Evolutionary conservation across 2,329 filamentous ascomycete species (phyloP).

Genomic region (Anthostomella pinea): DNA sequence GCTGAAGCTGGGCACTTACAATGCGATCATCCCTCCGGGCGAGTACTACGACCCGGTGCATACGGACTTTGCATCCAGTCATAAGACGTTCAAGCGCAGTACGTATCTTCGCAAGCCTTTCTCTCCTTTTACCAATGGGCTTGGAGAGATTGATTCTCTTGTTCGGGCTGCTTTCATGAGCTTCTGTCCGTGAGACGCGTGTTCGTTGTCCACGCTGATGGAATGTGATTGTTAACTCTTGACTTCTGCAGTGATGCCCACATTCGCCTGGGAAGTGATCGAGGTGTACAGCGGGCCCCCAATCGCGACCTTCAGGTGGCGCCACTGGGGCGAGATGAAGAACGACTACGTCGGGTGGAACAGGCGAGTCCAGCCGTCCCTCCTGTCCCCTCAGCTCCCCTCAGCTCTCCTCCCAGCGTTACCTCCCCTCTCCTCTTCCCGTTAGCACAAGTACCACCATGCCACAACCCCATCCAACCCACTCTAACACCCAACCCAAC

Average conservation of each 20-base stretch:
- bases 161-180: too few relatives aligned
- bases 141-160: too few relatives aligned
- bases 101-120: too few relatives aligned
- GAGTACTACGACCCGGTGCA: constrained; percentile 62
- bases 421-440: background rate
- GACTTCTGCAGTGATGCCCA: too few relatives aligned
- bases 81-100: constrained; percentile 70
- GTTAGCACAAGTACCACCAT: too few relatives aligned
- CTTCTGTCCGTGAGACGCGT: too few relatives aligned
- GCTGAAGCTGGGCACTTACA: constrained; percentile 67
- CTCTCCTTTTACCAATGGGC: too few relatives aligned
- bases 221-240: too few relatives aligned
- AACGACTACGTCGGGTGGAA: constrained; percentile 65
- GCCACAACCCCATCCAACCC: too few relatives aligned
- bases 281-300: constrained; percentile 67
- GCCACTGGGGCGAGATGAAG: constrained; percentile 67
- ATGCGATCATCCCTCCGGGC: constrained; percentile 62
- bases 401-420: background rate
- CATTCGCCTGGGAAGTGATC: constrained; percentile 68
- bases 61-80: constrained; percentile 60
- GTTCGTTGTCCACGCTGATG: too few relatives aligned
- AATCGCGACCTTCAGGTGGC: constrained; percentile 61
- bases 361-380: constrained; percentile 43
- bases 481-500: too few relatives aligned
- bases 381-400: background rate